Evolutionary conservation across 192 early-diverging fungal genomes (phyloP).

Genomic region (Allomyces macrogynus): DNA sequence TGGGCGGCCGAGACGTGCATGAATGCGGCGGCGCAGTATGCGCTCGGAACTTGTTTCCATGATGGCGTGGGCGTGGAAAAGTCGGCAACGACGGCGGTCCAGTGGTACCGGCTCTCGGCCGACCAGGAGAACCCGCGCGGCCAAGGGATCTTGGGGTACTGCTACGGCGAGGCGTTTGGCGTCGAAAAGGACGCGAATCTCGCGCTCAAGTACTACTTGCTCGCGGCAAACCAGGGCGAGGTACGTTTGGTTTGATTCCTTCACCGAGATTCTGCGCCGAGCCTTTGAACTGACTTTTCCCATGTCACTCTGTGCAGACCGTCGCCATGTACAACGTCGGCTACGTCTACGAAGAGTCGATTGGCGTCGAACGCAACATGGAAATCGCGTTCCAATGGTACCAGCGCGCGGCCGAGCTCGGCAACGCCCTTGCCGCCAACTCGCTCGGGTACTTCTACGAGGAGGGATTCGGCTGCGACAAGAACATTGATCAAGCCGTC

Average conservation of each 20-base stretch:
- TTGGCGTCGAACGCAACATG: slow-evolving; percentile 11
- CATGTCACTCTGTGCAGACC: too few relatives aligned
- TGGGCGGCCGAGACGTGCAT: slow-evolving; percentile 31
- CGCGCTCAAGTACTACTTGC: slow-evolving; percentile 34
- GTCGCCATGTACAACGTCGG: slow-evolving; percentile 39
- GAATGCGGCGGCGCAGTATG: slow-evolving; percentile 40
- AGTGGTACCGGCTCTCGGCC: slow-evolving; percentile 46
- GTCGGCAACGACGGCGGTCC: slow-evolving; percentile 41
- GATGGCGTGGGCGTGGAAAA: slow-evolving; percentile 52
- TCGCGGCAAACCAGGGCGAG: slow-evolving; percentile 25
- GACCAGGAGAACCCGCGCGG: slow-evolving; percentile 39
- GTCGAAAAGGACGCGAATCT: slow-evolving; percentile 35
- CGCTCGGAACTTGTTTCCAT: slow-evolving; percentile 56
- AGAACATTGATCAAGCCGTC: slow-evolving; percentile 32
- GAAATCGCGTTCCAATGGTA: slow-evolving; percentile 32
- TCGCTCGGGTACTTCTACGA: slow-evolving; percentile 66
- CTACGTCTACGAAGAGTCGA: slow-evolving; percentile 33
- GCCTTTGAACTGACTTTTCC: too few relatives aligned
- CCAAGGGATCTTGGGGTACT: slow-evolving; percentile 53
- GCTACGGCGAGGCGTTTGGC: slow-evolving; percentile 62
- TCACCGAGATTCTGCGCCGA: too few relatives aligned
- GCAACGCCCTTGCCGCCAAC: slow-evolving; percentile 54
- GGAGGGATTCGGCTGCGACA: slow-evolving; percentile 48
- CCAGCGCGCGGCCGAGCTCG: slow-evolving; percentile 27
- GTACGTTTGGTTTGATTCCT: not conserved